phyloP scores from a whole-genome alignment of 1,284 basidiomycete species.

The Pseudozyma tsukubaensis region DNA sequence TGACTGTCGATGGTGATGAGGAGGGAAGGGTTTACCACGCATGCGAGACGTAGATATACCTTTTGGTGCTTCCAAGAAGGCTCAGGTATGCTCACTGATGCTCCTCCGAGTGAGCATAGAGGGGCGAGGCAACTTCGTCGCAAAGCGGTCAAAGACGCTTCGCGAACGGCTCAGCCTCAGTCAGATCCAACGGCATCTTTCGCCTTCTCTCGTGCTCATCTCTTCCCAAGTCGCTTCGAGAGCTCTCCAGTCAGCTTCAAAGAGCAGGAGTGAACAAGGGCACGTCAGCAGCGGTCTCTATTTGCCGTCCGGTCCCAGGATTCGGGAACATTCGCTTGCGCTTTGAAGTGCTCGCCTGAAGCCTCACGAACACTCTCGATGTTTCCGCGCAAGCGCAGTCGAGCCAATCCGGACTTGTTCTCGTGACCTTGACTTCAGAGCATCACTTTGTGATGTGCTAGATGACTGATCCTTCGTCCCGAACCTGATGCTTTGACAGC shows the following conservation, averaged over 20 bases:
- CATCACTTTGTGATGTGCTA: neutral
- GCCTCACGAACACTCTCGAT: slow-evolving; percentile 16
- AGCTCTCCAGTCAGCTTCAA: too few relatives aligned
- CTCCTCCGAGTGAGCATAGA: neutral
- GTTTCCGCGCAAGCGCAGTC: slow-evolving; percentile 5
- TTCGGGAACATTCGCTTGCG: neutral
- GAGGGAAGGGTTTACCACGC: neutral
- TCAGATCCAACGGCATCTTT: too few relatives aligned
- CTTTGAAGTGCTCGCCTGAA: neutral
- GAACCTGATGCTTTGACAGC: too few relatives aligned
- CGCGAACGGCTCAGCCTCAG: too few relatives aligned
- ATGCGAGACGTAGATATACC: slow-evolving; percentile 16
- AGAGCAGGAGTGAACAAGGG: neutral
- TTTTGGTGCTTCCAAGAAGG: neutral
- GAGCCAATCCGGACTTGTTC: neutral
- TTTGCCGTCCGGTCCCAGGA: neutral
- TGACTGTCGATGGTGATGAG: neutral
- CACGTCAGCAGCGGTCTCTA: slow-evolving; percentile 6
- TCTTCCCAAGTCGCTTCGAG: too few relatives aligned
- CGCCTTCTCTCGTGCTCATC: too few relatives aligned
- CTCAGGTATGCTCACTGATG: neutral
- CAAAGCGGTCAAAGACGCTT: neutral
- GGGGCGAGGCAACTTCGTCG: neutral
- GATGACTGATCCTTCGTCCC: too few relatives aligned
- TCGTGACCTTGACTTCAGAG: neutral